Evolutionary conservation across 768 basidiomycete genomes (phyloP), one percentile per base, ranked within the genome.

Genomic region (Tricholoma bakamatsutake): DNA sequence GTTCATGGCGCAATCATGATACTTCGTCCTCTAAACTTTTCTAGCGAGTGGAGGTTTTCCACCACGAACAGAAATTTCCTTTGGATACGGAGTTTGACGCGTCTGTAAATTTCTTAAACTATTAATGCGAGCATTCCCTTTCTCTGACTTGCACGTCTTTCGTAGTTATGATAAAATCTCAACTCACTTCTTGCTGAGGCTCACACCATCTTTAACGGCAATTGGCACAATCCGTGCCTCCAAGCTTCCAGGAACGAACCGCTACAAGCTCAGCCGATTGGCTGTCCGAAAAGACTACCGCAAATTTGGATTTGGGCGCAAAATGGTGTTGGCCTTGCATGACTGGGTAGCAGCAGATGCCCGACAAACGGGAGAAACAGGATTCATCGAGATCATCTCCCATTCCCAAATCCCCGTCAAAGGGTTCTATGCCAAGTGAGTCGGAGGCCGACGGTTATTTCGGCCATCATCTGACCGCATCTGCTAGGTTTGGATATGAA

Each of bases 371-470:
- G 66, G 63, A 49, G 54, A 52, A 39, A 46, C 55, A 61, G 64
- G 69, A 43, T 62, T 67, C 48, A 73, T 67, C 55, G 71, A 73
- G 59, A 74, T 90, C 55, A 72, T 85, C 51, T 67, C 70, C 51
- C 87, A 92, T 69, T 88, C 90, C 9, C 90, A 93, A 69, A 71
- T 92, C 18, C 78, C 76, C 45, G 87, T 80, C 54, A 84, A 80
- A 64, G 77, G 72, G 6, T 93, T 93, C 69, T 93, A 93, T 67
- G 76, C 80, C 67, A 88, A 80, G 91, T 92, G 71, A 70, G 83
- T 73, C 40, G 33, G 7, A 17, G 27, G 45, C 17, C 49, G 31
- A 55, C 45, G 50, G 43, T 51, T 37, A 50, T 43, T 53, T 57
- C 48, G 53, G 43, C 42, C 50, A 56, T 57, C 39, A 30, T 56